phyloP scores from a whole-genome alignment of 371 early-diverging fungal species.

The Nematocida minor region DNA sequence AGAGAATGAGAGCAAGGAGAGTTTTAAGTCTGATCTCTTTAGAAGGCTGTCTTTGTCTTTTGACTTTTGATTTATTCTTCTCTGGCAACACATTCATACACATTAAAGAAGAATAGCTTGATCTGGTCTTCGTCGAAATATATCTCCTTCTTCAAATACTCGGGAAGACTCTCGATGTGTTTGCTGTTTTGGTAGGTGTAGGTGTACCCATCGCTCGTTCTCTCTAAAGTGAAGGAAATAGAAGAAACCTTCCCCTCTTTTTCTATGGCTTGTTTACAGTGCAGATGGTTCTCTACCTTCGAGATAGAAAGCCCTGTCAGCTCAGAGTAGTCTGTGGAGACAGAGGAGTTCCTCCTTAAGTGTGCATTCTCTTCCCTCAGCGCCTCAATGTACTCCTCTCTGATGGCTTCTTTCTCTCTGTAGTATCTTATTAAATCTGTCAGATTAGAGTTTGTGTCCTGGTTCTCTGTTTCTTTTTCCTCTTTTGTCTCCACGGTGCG shows the following conservation, averaged over 20 bases:
- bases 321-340: not conserved
- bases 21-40: constrained; percentile 2
- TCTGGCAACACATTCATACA: constrained; percentile 39
- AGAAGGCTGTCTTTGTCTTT: constrained; percentile 1
- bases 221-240: constrained; percentile 44
- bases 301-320: constrained; percentile 5
- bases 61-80: constrained; percentile 27
- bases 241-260: not conserved
- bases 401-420: constrained; percentile 39
- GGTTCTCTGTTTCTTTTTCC: not conserved
- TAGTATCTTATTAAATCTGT: constrained; percentile 42
- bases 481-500: not conserved
- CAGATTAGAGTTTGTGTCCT: not conserved
- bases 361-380: constrained; percentile 32
- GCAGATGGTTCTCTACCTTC: not conserved
- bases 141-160: constrained; percentile 51
- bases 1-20: not conserved
- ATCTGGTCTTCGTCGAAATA: constrained; percentile 53
- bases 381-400: constrained; percentile 40
- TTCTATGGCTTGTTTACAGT: constrained; percentile 26
- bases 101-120: constrained; percentile 58
- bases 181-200: constrained; percentile 39
- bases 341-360: not conserved
- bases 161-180: constrained; percentile 47
- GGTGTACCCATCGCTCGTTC: constrained; percentile 32